A percentile compares a stretch with the other conserved stretches of the same genome.
phyloP scores from a whole-genome alignment of 176 grass and related monocot species.

The Triticum timopheevii region DNA sequence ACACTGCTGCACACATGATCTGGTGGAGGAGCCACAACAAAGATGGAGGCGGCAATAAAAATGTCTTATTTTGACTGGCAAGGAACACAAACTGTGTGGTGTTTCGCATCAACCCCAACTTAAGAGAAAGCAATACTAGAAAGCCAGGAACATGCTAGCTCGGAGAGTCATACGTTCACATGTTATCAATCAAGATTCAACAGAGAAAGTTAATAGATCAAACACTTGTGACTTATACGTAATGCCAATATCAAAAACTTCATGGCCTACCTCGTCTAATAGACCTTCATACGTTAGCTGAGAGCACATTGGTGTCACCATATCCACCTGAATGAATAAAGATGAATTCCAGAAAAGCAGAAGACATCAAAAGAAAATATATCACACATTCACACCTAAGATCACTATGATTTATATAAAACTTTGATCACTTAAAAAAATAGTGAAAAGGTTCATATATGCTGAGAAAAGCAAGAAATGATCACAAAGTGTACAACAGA shows the following conservation, averaged over 20 bases:
- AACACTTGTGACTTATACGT: background rate
- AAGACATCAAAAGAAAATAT: background rate
- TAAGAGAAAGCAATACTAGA: background rate
- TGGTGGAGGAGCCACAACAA: background rate
- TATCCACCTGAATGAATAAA: slow-evolving; percentile 68
- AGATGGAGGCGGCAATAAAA: slow-evolving; percentile 4
- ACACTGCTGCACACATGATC: background rate
- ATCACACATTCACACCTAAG: background rate
- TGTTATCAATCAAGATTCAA: background rate
- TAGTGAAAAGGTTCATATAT: background rate
- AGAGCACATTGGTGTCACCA: slow-evolving; percentile 98
- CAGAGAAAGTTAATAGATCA: slow-evolving; percentile 16
- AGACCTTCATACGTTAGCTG: slow-evolving; percentile 97
- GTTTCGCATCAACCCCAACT: background rate
- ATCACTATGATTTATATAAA: background rate
- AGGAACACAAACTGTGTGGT: background rate
- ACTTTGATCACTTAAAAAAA: background rate
- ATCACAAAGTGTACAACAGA: slow-evolving; percentile 4
- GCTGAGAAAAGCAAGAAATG: background rate
- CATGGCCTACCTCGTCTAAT: slow-evolving; percentile 76
- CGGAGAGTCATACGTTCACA: background rate
- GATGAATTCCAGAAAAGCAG: slow-evolving; percentile 2
- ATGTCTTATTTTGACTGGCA: background rate
- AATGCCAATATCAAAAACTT: background rate
- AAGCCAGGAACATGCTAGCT: background rate